These are phyloP conservation scores for Orbilia ellipsospora DNA, from an alignment of 2,329 filamentous ascomycete species.

Conservation along the genomic window DNA sequence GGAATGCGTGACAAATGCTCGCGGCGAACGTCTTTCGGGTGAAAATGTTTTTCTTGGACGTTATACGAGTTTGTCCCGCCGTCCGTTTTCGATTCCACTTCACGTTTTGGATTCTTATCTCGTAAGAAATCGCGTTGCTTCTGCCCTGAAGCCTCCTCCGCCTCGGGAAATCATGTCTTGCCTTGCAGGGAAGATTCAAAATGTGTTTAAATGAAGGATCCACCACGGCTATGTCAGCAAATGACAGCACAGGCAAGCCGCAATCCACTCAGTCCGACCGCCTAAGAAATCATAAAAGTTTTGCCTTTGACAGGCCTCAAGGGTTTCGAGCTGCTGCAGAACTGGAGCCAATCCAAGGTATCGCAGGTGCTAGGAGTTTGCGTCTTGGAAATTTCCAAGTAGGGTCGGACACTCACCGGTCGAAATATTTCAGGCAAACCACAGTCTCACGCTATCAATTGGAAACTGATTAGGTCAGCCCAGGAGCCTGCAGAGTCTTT, in stretches of 20 bases:
- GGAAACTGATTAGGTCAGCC: slow-evolving; percentile 33
- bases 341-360: not conserved
- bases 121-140: slow-evolving; percentile 3
- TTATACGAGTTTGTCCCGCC: too few relatives aligned
- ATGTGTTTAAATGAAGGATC: slow-evolving; percentile 14
- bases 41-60: too few relatives aligned
- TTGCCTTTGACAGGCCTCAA: slow-evolving; percentile 6
- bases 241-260: slow-evolving; percentile 11
- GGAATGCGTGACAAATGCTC: too few relatives aligned
- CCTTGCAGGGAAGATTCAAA: slow-evolving; percentile 23
- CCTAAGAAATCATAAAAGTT: not conserved
- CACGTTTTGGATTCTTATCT: slow-evolving; percentile 18
- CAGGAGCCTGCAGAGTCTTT: slow-evolving; percentile 13
- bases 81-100: too few relatives aligned
- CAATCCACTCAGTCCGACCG: slow-evolving; percentile 11
- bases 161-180: not conserved
- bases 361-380: slow-evolving; percentile 4
- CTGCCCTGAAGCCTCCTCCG: too few relatives aligned
- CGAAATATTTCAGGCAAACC: too few relatives aligned
- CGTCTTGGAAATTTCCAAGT: slow-evolving; percentile 7
- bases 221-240: slow-evolving; percentile 25
- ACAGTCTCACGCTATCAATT: too few relatives aligned
- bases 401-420: too few relatives aligned
- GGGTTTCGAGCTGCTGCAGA: not conserved
- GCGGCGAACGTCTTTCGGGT: too few relatives aligned